Evolutionary conservation across 2,329 filamentous ascomycete genomes (phyloP).

Genomic region (Trichoderma sp.): DNA sequence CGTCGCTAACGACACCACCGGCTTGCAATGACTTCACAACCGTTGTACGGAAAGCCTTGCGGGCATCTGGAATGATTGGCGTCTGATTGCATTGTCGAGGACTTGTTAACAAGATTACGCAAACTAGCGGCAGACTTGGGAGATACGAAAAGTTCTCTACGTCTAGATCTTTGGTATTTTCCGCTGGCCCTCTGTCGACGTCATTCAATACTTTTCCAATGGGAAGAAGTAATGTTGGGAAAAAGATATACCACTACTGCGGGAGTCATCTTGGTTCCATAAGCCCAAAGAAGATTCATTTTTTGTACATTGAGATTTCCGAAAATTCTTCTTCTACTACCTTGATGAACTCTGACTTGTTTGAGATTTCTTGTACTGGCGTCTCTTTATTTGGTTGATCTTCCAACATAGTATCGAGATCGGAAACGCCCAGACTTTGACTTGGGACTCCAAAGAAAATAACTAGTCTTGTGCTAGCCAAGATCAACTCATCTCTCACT

Average conservation of each 20-base stretch:
- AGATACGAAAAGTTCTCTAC: background rate
- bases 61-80: too few species aligned
- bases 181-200: background rate
- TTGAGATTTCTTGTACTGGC: background rate
- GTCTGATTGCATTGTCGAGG: too few species aligned
- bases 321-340: background rate
- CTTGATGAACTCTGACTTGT: fast-evolving
- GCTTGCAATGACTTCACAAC: too few species aligned
- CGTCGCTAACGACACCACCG: too few species aligned
- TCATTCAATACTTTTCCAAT: background rate
- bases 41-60: too few species aligned
- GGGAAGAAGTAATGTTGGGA: too few species aligned
- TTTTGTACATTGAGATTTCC: background rate
- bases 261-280: background rate
- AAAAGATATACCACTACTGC: background rate
- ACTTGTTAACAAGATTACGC: too few species aligned
- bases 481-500: background rate
- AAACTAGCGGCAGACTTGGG: background rate
- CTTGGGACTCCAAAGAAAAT: constrained; percentile 19
- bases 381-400: constrained; percentile 3
- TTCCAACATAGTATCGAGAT: background rate
- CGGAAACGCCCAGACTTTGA: background rate
- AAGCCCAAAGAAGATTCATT: constrained; percentile 4
- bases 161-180: background rate
- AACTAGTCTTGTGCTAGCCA: background rate